Conservation (phyloP, 1,139 yeast genomes). For the Diutina neorugosa region DNA sequence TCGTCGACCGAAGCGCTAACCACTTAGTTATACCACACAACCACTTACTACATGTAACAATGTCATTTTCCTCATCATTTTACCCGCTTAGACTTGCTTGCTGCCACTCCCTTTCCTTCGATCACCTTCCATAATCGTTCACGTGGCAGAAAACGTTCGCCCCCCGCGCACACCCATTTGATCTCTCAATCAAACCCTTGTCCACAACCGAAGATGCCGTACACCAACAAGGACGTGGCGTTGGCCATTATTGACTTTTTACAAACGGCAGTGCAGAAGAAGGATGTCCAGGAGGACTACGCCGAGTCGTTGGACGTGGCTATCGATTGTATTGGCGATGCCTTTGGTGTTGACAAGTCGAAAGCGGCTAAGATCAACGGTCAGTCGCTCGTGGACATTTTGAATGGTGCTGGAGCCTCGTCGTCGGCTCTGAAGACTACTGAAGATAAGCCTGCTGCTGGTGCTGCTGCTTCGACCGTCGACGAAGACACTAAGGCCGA, state of each 20-base stretch:
- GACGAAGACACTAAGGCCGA: slow-evolving; percentile 46
- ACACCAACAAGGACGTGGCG: slow-evolving; percentile 55
- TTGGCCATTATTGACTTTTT: slow-evolving; percentile 66
- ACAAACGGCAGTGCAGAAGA: slow-evolving; percentile 44
- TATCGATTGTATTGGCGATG: slow-evolving; percentile 82
- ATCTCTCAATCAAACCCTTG: not conserved
- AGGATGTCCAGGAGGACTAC: slow-evolving; percentile 65
- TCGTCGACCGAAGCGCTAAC: too few species aligned
- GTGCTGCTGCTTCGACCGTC: slow-evolving; percentile 22
- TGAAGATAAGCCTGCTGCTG: slow-evolving; percentile 10
- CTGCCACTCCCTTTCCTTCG: too few species aligned
- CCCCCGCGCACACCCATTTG: not conserved
- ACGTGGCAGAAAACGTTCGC: not conserved
- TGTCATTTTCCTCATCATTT: too few species aligned
- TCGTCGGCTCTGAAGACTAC: slow-evolving; percentile 5
- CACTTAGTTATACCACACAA: too few species aligned
- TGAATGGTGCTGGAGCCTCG: slow-evolving; percentile 13
- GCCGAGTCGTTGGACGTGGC: slow-evolving; percentile 93
- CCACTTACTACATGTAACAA: too few species aligned
- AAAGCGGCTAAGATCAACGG: slow-evolving; percentile 36
- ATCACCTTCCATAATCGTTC: not conserved
- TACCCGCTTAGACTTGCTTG: too few species aligned
- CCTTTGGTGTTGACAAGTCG: slow-evolving; percentile 57
- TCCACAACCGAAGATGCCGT: slow-evolving; percentile 12
- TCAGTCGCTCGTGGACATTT: slow-evolving; percentile 34